Conservation (phyloP, 1,284 basidiomycete species). For the Pseudozyma pruni region DNA sequence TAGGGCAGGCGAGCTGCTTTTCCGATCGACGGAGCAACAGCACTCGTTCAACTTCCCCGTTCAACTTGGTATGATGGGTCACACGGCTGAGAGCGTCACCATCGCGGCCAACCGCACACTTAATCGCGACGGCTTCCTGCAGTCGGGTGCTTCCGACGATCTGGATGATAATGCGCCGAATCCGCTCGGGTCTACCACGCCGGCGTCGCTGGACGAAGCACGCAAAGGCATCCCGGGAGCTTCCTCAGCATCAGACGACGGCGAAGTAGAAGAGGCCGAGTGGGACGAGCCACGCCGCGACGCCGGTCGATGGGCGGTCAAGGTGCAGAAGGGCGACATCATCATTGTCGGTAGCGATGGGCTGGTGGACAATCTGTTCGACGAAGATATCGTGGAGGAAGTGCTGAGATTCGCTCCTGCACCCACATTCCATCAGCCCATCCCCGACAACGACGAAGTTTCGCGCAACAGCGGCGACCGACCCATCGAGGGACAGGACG, state of each 20-base stretch:
- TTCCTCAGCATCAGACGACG: slow-evolving; percentile 16
- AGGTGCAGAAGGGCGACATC: slow-evolving; percentile 85
- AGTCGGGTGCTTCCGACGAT: slow-evolving; percentile 51
- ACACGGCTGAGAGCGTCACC: slow-evolving; percentile 75
- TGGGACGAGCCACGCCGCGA: slow-evolving; percentile 69
- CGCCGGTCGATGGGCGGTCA: slow-evolving; percentile 79
- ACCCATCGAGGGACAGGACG: slow-evolving; percentile 17
- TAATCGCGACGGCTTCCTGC: slow-evolving; percentile 51
- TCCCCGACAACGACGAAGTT: slow-evolving; percentile 21
- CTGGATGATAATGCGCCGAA: slow-evolving; percentile 52
- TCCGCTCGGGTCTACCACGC: slow-evolving; percentile 37
- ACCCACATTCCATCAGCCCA: slow-evolving; percentile 14
- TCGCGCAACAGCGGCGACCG: slow-evolving; percentile 17
- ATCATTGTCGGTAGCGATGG: slow-evolving; percentile 90
- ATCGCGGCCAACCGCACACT: slow-evolving; percentile 54
- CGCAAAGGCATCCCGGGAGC: slow-evolving; percentile 18
- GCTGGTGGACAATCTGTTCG: slow-evolving; percentile 92
- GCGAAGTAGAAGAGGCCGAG: slow-evolving; percentile 50
- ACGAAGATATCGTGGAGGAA: slow-evolving; percentile 91
- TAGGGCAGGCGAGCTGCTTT: slow-evolving; percentile 80
- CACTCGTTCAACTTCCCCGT: slow-evolving; percentile 93
- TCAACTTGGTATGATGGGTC: slow-evolving; percentile 81
- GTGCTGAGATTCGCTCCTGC: slow-evolving; percentile 75
- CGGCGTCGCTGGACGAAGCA: slow-evolving; percentile 40
- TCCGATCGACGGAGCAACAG: slow-evolving; percentile 93